phyloP scores from a whole-genome alignment of 225 moss, liverwort and hornwort genomes.

The Anthoceros angustus region DNA sequence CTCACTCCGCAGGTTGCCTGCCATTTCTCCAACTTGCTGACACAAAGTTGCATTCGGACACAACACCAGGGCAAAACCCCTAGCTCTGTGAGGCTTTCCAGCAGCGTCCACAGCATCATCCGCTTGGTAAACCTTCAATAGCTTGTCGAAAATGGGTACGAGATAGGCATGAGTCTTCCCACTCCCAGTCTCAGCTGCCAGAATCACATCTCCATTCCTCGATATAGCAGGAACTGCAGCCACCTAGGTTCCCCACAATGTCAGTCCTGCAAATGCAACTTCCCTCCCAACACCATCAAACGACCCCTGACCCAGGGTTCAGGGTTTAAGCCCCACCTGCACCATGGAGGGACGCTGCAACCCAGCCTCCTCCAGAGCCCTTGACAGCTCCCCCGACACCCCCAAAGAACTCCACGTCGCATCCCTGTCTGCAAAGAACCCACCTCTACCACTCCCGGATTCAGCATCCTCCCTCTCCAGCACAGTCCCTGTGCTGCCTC shows the following conservation, averaged over 20 bases:
- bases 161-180: conserved; percentile 90
- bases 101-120: conserved; percentile 9
- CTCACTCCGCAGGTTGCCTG: conserved; percentile 44
- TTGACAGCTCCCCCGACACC: conserved; percentile 37
- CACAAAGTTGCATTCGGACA: conserved; percentile 85
- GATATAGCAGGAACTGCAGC: conserved; percentile 61
- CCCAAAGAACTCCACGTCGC: conserved; percentile 62
- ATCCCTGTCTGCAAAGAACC: conserved; percentile 48
- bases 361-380: conserved; percentile 37
- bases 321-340: conserved; percentile 23
- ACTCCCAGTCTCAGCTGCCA: conserved; percentile 95
- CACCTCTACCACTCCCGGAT: conserved; percentile 19
- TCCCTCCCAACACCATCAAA: background rate
- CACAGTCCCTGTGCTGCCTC: no score
- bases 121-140: conserved; percentile 21
- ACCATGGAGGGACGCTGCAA: conserved; percentile 61
- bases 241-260: conserved; percentile 14
- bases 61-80: conserved; percentile 45
- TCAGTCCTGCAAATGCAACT: no score
- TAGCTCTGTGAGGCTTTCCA: conserved; percentile 9
- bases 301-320: background rate
- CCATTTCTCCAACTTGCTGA: conserved; percentile 93
- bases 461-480: no score
- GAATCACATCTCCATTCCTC: conserved; percentile 49
- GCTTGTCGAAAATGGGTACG: conserved; percentile 57